A percentile compares a stretch with the other conserved stretches of the same genome.
Evolutionary conservation across 345 rosid species (phyloP).

Genomic region (Linum tenue): DNA sequence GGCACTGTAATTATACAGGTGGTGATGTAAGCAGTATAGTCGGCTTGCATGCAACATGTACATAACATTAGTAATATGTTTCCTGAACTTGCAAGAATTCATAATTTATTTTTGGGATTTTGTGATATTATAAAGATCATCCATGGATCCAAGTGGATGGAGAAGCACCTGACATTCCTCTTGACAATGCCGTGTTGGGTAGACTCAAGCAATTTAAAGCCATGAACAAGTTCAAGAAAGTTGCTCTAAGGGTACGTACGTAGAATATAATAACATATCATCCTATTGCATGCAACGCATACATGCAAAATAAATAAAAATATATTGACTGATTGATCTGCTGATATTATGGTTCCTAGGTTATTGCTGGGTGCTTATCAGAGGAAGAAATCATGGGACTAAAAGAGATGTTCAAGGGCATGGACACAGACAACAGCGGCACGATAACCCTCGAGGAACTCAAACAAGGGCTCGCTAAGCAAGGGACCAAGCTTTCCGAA

Average conservation of each 20-base stretch:
- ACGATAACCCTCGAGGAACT: constrained; percentile 7
- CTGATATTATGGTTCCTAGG: not conserved
- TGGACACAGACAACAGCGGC: constrained; percentile 9
- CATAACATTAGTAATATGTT: not conserved
- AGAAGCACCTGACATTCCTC: constrained; percentile 5
- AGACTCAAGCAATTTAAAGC: constrained; percentile 4
- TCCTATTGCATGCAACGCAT: not conserved
- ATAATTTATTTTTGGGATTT: not conserved
- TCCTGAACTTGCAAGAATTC: not conserved
- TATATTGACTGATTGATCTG: not conserved
- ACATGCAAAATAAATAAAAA: not conserved
- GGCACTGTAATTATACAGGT: no score
- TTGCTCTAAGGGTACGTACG: not conserved
- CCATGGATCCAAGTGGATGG: constrained; percentile 7
- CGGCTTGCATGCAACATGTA: not conserved
- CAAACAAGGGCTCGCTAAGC: not conserved
- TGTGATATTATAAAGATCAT: not conserved
- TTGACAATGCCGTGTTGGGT: constrained; percentile 1
- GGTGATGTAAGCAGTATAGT: no score
- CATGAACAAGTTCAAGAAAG: constrained; percentile 4
- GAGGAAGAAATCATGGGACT: constrained; percentile 3
- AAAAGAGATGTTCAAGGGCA: constrained; percentile 5
- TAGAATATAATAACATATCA: not conserved
- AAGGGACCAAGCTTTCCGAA: constrained; percentile 4
- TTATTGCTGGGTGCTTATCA: constrained; percentile 5